These are phyloP conservation scores for Malbranchea cinnamomea DNA, from an alignment of 2,329 filamentous ascomycete genomes.

Conservation along the genomic window DNA sequence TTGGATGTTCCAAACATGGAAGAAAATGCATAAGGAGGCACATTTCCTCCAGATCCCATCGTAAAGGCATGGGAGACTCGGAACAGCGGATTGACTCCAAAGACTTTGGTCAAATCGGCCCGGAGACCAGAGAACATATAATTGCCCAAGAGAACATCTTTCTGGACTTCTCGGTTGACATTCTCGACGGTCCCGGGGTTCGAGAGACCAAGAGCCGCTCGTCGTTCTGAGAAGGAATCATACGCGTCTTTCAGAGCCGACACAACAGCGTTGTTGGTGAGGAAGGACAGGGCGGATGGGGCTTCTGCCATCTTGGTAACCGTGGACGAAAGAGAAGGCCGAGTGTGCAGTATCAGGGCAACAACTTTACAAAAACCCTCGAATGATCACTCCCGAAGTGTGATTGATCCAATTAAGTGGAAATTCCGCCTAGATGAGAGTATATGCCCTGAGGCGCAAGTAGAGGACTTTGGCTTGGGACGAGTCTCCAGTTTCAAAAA, in stretches of 20 bases:
- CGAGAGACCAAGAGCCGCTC: constrained; percentile 71
- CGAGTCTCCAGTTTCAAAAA: no score
- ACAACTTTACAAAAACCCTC: no score
- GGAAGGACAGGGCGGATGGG: constrained; percentile 42
- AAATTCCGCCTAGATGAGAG: no score
- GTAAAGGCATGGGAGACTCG: constrained; percentile 95
- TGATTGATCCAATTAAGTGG: no score
- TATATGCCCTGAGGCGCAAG: no score
- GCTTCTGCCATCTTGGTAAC: constrained; percentile 26
- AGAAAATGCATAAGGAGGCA: constrained; percentile 90
- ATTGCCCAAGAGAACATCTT: constrained; percentile 92
- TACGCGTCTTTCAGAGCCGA: constrained; percentile 61
- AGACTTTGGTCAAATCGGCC: constrained; percentile 91
- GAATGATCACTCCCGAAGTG: no score
- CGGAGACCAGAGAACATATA: constrained; percentile 93
- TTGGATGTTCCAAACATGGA: constrained; percentile 86
- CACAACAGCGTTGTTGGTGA: constrained; percentile 60
- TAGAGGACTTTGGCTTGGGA: no score
- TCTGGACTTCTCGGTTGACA: constrained; percentile 80
- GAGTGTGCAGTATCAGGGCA: constrained; percentile 14
- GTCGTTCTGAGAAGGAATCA: constrained; percentile 66
- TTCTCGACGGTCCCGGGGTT: constrained; percentile 90
- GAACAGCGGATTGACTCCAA: constrained; percentile 86
- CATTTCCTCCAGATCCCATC: constrained; percentile 65
- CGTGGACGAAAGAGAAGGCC: constrained; percentile 12